phyloP scores from a whole-genome alignment of 306 rosid genomes.

The Quercus wislizeni region DNA sequence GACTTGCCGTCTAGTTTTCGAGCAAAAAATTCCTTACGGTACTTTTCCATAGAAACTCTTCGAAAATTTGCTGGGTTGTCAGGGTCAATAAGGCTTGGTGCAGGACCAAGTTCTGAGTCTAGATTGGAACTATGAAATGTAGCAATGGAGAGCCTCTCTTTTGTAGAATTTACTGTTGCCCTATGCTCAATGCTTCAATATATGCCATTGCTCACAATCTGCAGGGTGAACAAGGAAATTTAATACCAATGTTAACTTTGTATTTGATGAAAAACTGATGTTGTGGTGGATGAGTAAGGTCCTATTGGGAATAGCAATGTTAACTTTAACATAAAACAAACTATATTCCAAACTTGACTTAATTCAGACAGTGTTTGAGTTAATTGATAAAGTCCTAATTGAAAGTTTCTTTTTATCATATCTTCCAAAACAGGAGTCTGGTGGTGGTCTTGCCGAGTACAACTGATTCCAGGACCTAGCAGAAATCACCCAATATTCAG shows the following conservation, averaged over 20 bases:
- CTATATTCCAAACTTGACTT: neutral
- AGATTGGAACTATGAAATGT: slow-evolving; percentile 21
- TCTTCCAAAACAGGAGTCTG: too few species aligned
- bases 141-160: slow-evolving; percentile 27
- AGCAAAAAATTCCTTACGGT: slow-evolving; percentile 19
- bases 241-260: neutral
- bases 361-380: too few species aligned
- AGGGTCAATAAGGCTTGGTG: slow-evolving; percentile 20
- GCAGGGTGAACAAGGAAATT: neutral
- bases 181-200: slow-evolving; percentile 29
- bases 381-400: too few species aligned
- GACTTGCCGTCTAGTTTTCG: slow-evolving; percentile 24
- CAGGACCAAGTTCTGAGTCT: slow-evolving; percentile 23
- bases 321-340: too few species aligned
- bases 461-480: too few species aligned
- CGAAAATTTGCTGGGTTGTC: slow-evolving; percentile 12
- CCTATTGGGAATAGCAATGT: too few species aligned
- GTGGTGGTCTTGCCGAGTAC: too few species aligned
- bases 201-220: slow-evolving; percentile 23
- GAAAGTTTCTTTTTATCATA: too few species aligned
- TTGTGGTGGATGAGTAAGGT: too few species aligned
- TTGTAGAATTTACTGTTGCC: slow-evolving; percentile 12
- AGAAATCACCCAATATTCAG: too few species aligned
- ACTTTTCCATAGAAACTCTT: slow-evolving; percentile 6
- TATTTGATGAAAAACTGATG: too few species aligned